A percentile compares a stretch with the other conserved stretches of the same genome.
Evolutionary conservation across 1,284 basidiomycete species (phyloP).

Genomic region (Cryptococcus sp.): DNA sequence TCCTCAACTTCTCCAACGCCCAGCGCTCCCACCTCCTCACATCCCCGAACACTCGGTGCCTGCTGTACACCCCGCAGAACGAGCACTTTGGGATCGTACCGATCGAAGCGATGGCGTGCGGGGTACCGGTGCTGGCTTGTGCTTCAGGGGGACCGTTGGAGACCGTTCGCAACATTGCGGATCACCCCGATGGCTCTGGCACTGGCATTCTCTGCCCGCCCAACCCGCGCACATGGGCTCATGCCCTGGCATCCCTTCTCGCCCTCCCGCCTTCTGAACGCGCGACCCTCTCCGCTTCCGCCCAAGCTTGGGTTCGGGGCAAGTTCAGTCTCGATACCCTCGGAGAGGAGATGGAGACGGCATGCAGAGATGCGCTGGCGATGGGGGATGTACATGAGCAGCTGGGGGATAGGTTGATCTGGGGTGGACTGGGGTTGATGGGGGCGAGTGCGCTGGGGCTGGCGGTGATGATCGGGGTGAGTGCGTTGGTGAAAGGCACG

Average conservation of each 20-base stretch:
- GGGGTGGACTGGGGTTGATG: slow-evolving; percentile 25
- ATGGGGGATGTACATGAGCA: slow-evolving; percentile 38
- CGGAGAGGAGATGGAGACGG: slow-evolving; percentile 62
- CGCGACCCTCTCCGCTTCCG: slow-evolving; percentile 55
- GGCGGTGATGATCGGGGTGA: slow-evolving; percentile 6
- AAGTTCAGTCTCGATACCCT: slow-evolving; percentile 64
- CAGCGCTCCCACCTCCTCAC: slow-evolving; percentile 75
- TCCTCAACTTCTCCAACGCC: slow-evolving; percentile 76
- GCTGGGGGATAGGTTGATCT: slow-evolving; percentile 41
- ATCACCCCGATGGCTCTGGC: slow-evolving; percentile 39
- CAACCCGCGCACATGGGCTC: slow-evolving; percentile 63
- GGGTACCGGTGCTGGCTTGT: slow-evolving; percentile 83
- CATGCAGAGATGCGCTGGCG: slow-evolving; percentile 56
- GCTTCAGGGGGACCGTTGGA: slow-evolving; percentile 90
- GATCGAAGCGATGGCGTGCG: slow-evolving; percentile 90
- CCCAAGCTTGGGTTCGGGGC: slow-evolving; percentile 59
- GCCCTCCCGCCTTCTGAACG: slow-evolving; percentile 55
- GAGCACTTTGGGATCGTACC: slow-evolving; percentile 98
- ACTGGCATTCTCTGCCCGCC: slow-evolving; percentile 66
- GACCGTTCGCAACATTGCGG: slow-evolving; percentile 63
- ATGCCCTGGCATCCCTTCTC: slow-evolving; percentile 63
- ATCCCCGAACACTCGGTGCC: slow-evolving; percentile 60
- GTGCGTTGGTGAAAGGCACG: not conserved
- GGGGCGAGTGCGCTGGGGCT: slow-evolving; percentile 9
- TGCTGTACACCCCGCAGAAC: slow-evolving; percentile 91